phyloP scores from a whole-genome alignment of 345 rosid genomes.

The Gossypium thurberi region DNA sequence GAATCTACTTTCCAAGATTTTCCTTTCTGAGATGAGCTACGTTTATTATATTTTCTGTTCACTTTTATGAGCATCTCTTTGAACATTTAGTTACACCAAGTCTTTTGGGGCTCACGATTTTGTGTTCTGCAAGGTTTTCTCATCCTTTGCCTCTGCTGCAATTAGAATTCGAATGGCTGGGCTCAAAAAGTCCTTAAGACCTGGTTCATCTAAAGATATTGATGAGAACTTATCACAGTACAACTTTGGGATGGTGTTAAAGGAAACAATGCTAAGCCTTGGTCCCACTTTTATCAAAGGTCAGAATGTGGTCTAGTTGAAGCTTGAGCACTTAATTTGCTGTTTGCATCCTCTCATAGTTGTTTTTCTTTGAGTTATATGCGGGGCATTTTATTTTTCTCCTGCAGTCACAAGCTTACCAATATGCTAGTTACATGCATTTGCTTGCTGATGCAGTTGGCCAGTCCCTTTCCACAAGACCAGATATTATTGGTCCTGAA shows the following conservation, averaged over 20 bases:
- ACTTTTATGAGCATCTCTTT: background rate
- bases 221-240: constrained; percentile 45
- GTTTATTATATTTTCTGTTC: background rate
- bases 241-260: constrained; percentile 65
- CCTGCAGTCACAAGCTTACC: constrained; percentile 33
- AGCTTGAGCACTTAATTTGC: constrained; percentile 5
- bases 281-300: constrained; percentile 99
- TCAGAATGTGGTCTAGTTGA: constrained; percentile 23
- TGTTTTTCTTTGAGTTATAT: constrained; percentile 23
- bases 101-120: constrained; percentile 13
- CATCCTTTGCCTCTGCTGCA: constrained; percentile 60
- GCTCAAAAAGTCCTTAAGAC: constrained; percentile 23
- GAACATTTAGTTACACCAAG: background rate
- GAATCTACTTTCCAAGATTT: background rate
- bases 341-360: background rate
- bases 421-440: constrained; percentile 32
- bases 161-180: constrained; percentile 55
- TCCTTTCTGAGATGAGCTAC: background rate
- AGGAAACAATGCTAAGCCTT: constrained; percentile 75
- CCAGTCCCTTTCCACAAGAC: constrained; percentile 96
- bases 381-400: constrained; percentile 27
- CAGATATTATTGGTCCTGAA: constrained; percentile 85
- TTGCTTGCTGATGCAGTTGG: constrained; percentile 81
- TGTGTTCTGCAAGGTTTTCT: constrained; percentile 48
- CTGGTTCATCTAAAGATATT: constrained; percentile 29